A percentile compares a stretch with the other conserved stretches of the same genome.
phyloP scores from a whole-genome alignment of 2,329 filamentous ascomycete species.

The Aspergillus sp. region DNA sequence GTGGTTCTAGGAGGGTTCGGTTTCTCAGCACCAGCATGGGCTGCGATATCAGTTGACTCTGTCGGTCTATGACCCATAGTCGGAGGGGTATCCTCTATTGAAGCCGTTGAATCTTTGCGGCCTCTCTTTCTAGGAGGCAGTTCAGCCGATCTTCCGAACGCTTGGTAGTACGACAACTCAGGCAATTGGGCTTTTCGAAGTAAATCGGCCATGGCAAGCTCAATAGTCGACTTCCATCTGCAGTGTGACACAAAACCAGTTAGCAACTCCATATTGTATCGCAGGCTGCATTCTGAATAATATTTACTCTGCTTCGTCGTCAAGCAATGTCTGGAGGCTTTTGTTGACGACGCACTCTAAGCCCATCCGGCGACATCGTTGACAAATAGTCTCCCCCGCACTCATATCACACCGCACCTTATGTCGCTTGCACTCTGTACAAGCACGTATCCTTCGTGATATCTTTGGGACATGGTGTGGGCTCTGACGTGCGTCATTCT shows the following conservation, averaged over 20 bases:
- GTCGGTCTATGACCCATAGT: conserved; percentile 18
- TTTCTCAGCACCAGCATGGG: conserved; percentile 12
- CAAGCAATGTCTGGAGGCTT: conserved; percentile 50
- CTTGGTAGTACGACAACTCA: conserved; percentile 40
- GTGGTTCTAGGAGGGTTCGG: conserved; percentile 23
- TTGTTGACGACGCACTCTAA: conserved; percentile 55
- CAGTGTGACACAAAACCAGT: conserved; percentile 6
- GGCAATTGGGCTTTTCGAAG: conserved; percentile 38
- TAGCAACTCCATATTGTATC: conserved; percentile 3
- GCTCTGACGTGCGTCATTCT: conserved; percentile 28
- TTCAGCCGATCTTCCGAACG: conserved; percentile 29
- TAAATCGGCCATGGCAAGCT: conserved; percentile 39
- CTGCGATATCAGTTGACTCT: conserved; percentile 15
- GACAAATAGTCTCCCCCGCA: conserved; percentile 49
- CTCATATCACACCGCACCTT: conserved; percentile 58
- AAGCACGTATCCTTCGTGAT: conserved; percentile 49
- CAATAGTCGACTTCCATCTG: conserved; percentile 41
- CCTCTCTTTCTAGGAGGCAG: conserved; percentile 29
- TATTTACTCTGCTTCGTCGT: conserved; percentile 49
- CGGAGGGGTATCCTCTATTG: conserved; percentile 28
- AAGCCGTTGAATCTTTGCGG: conserved; percentile 35
- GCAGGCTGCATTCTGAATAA: background rate
- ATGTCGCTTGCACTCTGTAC: conserved; percentile 54
- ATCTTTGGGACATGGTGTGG: conserved; percentile 40
- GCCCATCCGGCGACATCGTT: conserved; percentile 50